Base-by-base conservation (phyloP, 2,329 filamentous ascomycete species). In the Aspergillus aculeatinus region DNA sequence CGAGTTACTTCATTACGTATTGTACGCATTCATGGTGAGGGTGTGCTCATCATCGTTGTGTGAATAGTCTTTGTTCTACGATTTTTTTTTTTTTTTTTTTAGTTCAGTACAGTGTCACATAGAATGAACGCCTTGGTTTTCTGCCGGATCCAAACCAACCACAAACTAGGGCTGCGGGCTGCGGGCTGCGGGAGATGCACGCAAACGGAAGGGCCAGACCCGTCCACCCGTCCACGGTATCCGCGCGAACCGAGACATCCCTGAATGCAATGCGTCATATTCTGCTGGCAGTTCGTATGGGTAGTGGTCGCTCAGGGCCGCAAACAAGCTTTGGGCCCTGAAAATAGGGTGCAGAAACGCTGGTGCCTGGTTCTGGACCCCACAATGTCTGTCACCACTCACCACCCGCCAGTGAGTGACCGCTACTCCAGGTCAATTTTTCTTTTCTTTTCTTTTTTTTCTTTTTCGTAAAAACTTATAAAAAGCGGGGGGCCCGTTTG, bases 1-100 rank as follows among this genome's bases (percentile, higher is more conserved):
- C 65, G 23, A 67, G 65, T 52, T 67, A 67, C 49, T 67, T 67
- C 25, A 67, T 67, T 55, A 67, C 65, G 3, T 67, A 67, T 48
- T 67, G 65, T 58, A 67, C 65, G 12, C 65, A 67, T 60, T 60
- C 63, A 3, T 67, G 65, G 65, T 67, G 55, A 59, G 14, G 23
- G 23, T 23, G 23, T 21, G 6, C 27, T 23, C 33, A 27, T 21
- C 5, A 19, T 19, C 5, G 12, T 19, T 44, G 10, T 35, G 51
- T 14, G 5, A 6, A 54, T 54, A 47, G 14, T 42, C 10, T 44
- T 19, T 25, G 14, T 42, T 14, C 2, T 35, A 7, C 7, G 23
- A 21, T 10, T 7, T 33, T 4, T 35, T 35, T 10, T 7, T 33
- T 4, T 35, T 35, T 1, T 14, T 35, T 11, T 35, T 14, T 14